Percentiles rank a stretch among this genome's conserved stretches.
These are phyloP conservation scores for Spatholobus suberectus DNA, from an alignment of 306 rosid species.

Conservation along the genomic window DNA sequence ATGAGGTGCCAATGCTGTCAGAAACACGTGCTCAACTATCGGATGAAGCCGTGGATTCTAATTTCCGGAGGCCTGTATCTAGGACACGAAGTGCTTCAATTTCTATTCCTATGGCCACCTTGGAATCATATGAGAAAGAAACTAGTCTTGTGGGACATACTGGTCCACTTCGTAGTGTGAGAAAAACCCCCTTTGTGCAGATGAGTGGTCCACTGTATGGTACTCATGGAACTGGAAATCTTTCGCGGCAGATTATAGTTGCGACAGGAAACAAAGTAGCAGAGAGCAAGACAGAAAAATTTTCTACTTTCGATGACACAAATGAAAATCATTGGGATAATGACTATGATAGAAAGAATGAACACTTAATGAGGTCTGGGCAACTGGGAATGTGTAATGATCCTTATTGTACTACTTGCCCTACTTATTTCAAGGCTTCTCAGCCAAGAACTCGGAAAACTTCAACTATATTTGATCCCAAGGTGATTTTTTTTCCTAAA, in stretches of 20 bases:
- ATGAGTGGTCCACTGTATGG: slow-evolving; percentile 73
- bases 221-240: slow-evolving; percentile 47
- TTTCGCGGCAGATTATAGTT: slow-evolving; percentile 35
- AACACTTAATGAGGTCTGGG: slow-evolving; percentile 84
- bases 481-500: slow-evolving; percentile 56
- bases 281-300: slow-evolving; percentile 44
- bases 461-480: slow-evolving; percentile 57
- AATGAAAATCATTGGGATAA: slow-evolving; percentile 52
- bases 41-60: slow-evolving; percentile 47
- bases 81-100: slow-evolving; percentile 69
- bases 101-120: slow-evolving; percentile 59
- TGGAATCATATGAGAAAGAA: slow-evolving; percentile 54
- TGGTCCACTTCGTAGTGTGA: slow-evolving; percentile 70
- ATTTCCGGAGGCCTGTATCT: slow-evolving; percentile 45
- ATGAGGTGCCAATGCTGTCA: slow-evolving; percentile 71
- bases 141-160: slow-evolving; percentile 70
- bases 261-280: slow-evolving; percentile 41
- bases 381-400: slow-evolving; percentile 90
- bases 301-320: slow-evolving; percentile 42
- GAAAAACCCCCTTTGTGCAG: slow-evolving; percentile 59
- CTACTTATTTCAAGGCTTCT: slow-evolving; percentile 63
- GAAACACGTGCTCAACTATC: slow-evolving; percentile 40
- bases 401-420: slow-evolving; percentile 93
- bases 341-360: slow-evolving; percentile 54
- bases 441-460: slow-evolving; percentile 51